Evolutionary conservation across 2,329 filamentous ascomycete species (phyloP), one percentile per base, ranked within the genome.

Genomic region (Neoarthrinium moseri): DNA sequence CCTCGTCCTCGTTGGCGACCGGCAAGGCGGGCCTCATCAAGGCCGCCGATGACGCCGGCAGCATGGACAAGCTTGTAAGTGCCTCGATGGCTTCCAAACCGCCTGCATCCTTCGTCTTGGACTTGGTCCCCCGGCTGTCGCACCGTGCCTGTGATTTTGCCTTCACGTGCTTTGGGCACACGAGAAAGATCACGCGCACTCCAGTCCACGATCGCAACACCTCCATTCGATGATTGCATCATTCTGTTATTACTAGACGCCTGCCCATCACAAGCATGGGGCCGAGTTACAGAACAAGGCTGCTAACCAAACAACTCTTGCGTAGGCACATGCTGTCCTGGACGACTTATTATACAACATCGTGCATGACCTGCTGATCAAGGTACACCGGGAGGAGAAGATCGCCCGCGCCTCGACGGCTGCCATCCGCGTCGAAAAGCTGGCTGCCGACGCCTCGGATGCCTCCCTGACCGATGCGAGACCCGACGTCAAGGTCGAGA

Each of bases 301-400:
- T 45, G 26, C 27, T 47, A 26, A 47, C 29, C 23, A 26, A 30
- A 35, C 6, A 33, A 42, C 34, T 26, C 17, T 26, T 37, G 47
- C 47, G 23, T 54, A 85, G 82, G 73, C 82, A 52, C 77, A 83
- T 61, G 70, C 78, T 18, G 79, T 92, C 49, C 76, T 92, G 59
- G 85, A 91, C 59, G 87, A 91, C 60, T 69, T 86, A 46, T 72
- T 92, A 51, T 83, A 87, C 71, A 91, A 89, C 65, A 79, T 91
- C 59, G 77, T 91, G 55, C 84, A 87, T 65, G 86, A 89, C 62
- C 75, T 89, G 42, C 74, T 89, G 52, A 75, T 90, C 58, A 81
- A 87, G 63, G 83, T 82, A 32, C 89, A 92, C 64, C 86, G 85
- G 54, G 80, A 87, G 55, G 89, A 92, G 69, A 91, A 91, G 72